Base-by-base conservation (phyloP, 495 filamentous ascomycete genomes). In the Podospora australis region DNA sequence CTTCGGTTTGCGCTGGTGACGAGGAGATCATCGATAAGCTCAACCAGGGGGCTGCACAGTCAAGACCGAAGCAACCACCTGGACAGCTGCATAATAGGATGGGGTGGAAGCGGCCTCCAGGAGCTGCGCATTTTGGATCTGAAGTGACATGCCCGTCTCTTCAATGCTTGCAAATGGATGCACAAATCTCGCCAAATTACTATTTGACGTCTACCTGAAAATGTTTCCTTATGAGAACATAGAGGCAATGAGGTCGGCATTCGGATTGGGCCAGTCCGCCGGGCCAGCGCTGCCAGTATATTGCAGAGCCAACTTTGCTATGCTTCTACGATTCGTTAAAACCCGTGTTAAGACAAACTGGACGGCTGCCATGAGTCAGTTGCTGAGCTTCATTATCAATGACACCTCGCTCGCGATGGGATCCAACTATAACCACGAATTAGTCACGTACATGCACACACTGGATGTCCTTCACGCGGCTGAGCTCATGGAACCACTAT, bases 81-180 rank as follows among this genome's bases (percentile, higher is more conserved):
- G 30, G 30, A 19, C 57, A 68, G 16, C 39, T 68, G 6, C 55
- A 63, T 36, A 39, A 61, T 11, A 35, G 21, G 24, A 42, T 34
- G 20, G 46, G 6, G 25, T 59, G 34, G 53, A 39, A 17, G 24
- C 51, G 16, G 26, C 36, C 26, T 2, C 53, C 54, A 14, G 30
- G 30, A 34, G 11, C 30, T 4, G 11, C 30, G 30, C 30, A 34
- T 23, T n/a, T 22, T 22, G 21, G 20, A 22, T 9, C 29, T 3
- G 2, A 34, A 28, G 44, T 11, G 19, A 7, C 53, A 50, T 6
- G 48, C 44, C n/a, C 30, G 4, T 34, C 30, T 14, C 30, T 59
- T 60, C 20, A 26, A 43, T 35, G 4, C 11, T 14, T 47, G 24
- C 39, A 43, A 4, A 35, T 48, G 3, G n/a, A 22, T 1, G 13